Percentiles rank a stretch among this genome's conserved stretches.
Evolutionary conservation across 1,284 basidiomycete species (phyloP).

Genomic region (Cystobasidium pallidum): DNA sequence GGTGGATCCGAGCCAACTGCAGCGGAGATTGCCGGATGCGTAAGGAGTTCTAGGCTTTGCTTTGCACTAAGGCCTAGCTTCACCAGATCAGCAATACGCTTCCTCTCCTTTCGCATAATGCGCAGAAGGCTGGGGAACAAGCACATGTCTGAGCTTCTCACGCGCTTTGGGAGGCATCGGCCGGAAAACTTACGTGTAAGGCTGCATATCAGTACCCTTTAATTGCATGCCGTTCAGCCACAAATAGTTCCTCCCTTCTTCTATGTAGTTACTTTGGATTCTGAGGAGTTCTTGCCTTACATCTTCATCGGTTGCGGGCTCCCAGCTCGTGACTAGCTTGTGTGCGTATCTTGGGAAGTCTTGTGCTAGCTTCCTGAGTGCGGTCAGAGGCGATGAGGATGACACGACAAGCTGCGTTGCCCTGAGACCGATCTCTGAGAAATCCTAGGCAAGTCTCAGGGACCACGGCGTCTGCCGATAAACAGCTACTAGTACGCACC

Average conservation of each 20-base stretch:
- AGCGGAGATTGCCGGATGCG: conserved; percentile 64
- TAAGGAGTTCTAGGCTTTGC: conserved; percentile 72
- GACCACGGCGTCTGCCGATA: neutral
- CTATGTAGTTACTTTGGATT: conserved; percentile 59
- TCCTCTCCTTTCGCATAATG: conserved; percentile 72
- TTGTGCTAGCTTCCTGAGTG: conserved; percentile 74
- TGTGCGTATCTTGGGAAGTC: conserved; percentile 86
- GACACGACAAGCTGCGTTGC: conserved; percentile 72
- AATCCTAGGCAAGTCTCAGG: neutral
- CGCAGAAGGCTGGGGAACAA: conserved; percentile 64
- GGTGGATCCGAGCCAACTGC: conserved; percentile 46
- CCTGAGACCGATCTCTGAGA: conserved; percentile 70
- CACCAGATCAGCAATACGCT: conserved; percentile 66
- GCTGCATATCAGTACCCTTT: conserved; percentile 68
- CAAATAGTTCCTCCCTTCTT: conserved; percentile 54
- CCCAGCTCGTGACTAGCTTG: conserved; percentile 64
- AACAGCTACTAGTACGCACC: conserved; percentile 57
- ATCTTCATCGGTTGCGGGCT: conserved; percentile 50
- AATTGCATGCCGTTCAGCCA: conserved; percentile 79
- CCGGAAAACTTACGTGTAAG: conserved; percentile 63
- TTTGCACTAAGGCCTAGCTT: conserved; percentile 65
- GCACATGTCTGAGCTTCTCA: conserved; percentile 10
- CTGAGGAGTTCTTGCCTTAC: conserved; percentile 65
- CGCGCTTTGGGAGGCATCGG: neutral
- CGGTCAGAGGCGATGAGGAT: conserved; percentile 65